These are phyloP conservation scores for Epichloe sp. DNA, from an alignment of 2,329 filamentous ascomycete genomes.

Conservation along the genomic window DNA sequence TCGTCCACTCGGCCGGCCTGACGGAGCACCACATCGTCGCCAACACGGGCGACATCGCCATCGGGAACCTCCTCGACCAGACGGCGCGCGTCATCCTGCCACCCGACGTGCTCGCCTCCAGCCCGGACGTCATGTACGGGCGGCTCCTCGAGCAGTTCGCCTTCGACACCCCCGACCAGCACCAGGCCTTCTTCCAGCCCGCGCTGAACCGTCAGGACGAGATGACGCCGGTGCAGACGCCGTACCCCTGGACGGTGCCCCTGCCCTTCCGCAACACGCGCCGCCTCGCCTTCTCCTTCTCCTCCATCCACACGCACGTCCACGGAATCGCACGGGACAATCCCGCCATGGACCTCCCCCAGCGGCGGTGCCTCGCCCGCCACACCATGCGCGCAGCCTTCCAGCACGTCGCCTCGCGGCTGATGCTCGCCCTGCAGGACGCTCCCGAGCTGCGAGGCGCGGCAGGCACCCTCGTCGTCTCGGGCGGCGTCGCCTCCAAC, in stretches of 20 bases:
- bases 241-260: slow-evolving; percentile 49
- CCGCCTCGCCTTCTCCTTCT: slow-evolving; percentile 59
- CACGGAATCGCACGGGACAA: slow-evolving; percentile 28
- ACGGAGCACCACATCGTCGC: slow-evolving; percentile 62
- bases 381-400: slow-evolving; percentile 72
- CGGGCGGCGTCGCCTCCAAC: slow-evolving; percentile 86
- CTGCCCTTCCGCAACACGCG: slow-evolving; percentile 50
- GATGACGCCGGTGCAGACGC: slow-evolving; percentile 27
- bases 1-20: slow-evolving; percentile 60
- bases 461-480: slow-evolving; percentile 56
- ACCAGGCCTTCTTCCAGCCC: slow-evolving; percentile 39
- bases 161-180: slow-evolving; percentile 34
- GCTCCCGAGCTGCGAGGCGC: slow-evolving; percentile 14
- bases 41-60: slow-evolving; percentile 63
- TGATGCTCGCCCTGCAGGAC: slow-evolving; percentile 51
- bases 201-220: slow-evolving; percentile 47
- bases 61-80: slow-evolving; percentile 87
- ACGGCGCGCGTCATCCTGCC: slow-evolving; percentile 67
- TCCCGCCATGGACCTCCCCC: slow-evolving; percentile 35
- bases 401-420: slow-evolving; percentile 68
- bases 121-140: slow-evolving; percentile 64
- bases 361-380: slow-evolving; percentile 56
- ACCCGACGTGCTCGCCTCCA: slow-evolving; percentile 34
- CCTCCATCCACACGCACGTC: slow-evolving; percentile 45
- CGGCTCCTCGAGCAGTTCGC: slow-evolving; percentile 67